Conservation (phyloP, 805 yeast species). For the Torulaspora maleeae region DNA sequence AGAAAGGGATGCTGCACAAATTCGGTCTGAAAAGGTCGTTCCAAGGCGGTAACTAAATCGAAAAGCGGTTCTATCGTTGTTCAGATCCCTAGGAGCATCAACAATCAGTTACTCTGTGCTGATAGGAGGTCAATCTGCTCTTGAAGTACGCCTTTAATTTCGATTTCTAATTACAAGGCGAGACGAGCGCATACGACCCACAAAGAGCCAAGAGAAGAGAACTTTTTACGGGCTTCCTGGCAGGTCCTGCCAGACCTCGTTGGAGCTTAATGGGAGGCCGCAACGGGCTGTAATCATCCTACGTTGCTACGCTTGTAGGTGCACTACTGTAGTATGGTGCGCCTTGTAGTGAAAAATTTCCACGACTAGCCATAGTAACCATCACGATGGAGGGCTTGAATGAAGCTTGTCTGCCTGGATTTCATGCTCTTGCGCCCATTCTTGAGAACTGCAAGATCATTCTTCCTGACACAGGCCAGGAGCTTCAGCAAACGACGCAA, state of each 20-base stretch:
- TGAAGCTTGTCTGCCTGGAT: too few species aligned
- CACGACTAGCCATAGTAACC: not conserved
- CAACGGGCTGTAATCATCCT: not conserved
- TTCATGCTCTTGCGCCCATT: not conserved
- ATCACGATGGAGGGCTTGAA: not conserved
- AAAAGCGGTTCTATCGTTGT: not conserved
- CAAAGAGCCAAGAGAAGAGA: slow-evolving; percentile 3
- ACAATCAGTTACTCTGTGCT: not conserved
- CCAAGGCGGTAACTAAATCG: not conserved
- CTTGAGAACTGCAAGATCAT: not conserved
- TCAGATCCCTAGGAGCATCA: slow-evolving; percentile 1
- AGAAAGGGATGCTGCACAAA: not conserved
- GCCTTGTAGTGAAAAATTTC: slow-evolving; percentile 1
- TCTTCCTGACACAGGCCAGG: not conserved
- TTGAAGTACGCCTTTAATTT: not conserved
- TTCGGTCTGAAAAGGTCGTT: not conserved
- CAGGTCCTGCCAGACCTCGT: not conserved
- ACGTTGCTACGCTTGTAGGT: not conserved
- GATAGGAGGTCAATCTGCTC: not conserved
- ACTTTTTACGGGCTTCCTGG: not conserved
- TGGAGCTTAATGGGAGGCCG: not conserved
- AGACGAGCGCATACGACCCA: slow-evolving; percentile 5
- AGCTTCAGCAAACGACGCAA: slow-evolving; percentile 1
- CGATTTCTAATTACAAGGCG: slow-evolving; percentile 4
- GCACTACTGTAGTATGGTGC: not conserved